Conservation (phyloP, 352 stramenopile species). For the Phytophthora podocarpi region DNA sequence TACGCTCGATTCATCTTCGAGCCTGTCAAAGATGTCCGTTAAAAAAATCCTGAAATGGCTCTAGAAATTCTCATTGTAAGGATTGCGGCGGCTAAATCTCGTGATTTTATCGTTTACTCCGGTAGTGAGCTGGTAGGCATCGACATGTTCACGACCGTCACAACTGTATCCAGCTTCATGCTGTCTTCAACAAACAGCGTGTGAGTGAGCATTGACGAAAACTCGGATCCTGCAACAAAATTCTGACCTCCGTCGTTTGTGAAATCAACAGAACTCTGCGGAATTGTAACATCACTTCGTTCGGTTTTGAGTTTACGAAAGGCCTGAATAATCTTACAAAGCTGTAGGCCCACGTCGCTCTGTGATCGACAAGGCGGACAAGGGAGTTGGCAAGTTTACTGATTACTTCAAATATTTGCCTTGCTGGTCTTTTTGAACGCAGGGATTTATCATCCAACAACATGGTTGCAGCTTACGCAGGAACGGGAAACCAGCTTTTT, state of each 20-base stretch:
- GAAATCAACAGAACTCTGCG: conserved; percentile 48
- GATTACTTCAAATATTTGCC: too few species aligned
- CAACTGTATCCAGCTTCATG: conserved; percentile 22
- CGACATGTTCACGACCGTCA: conserved; percentile 28
- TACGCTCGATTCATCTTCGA: conserved; percentile 13
- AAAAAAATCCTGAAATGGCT: too few species aligned
- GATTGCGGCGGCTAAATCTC: too few species aligned
- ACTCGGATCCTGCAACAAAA: too few species aligned
- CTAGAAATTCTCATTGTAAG: too few species aligned
- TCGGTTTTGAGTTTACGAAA: conserved; percentile 39
- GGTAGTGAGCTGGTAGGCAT: conserved; percentile 29
- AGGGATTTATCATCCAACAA: conserved; percentile 53
- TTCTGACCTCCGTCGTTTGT: too few species aligned
- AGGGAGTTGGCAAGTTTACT: too few species aligned
- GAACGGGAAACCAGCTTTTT: conserved; percentile 23
- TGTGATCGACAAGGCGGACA: too few species aligned
- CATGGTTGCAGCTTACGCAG: conserved; percentile 37
- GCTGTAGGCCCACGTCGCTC: conserved; percentile 24
- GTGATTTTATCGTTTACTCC: too few species aligned
- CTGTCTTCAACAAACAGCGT: conserved; percentile 24
- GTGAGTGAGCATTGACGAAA: too few species aligned
- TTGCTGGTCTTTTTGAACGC: not conserved
- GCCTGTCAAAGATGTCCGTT: conserved; percentile 26
- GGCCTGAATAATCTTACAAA: conserved; percentile 27
- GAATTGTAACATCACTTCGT: conserved; percentile 49